Percentiles rank a stretch among this genome's conserved stretches.
These are phyloP conservation scores for Zanthoxylum bungeanum DNA, from an alignment of 345 rosid species.

Conservation along the genomic window DNA sequence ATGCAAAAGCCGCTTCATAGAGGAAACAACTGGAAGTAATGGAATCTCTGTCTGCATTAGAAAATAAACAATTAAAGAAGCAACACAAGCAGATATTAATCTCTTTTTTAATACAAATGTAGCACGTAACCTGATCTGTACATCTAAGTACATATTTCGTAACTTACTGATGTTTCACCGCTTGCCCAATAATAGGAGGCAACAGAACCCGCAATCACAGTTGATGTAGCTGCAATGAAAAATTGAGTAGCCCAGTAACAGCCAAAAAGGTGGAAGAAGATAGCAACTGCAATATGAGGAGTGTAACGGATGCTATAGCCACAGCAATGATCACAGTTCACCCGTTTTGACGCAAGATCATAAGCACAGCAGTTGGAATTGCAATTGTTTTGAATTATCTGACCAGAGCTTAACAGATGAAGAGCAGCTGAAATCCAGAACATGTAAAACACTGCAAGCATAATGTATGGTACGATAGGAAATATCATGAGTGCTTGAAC, in stretches of 20 bases:
- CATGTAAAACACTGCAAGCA: slow-evolving; percentile 91
- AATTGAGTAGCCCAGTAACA: slow-evolving; percentile 97
- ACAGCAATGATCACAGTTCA: slow-evolving; percentile 89
- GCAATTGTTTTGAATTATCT: slow-evolving; percentile 76
- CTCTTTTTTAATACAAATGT: not conserved
- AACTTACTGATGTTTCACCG: slow-evolving; percentile 77
- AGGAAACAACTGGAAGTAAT: slow-evolving; percentile 92
- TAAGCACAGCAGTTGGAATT: slow-evolving; percentile 82
- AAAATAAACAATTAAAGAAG: slow-evolving; percentile 13
- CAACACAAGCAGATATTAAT: not conserved
- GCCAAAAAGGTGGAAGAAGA: slow-evolving; percentile 94
- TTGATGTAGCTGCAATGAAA: slow-evolving; percentile 74
- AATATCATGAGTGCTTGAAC: slow-evolving; percentile 90
- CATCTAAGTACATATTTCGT: not conserved
- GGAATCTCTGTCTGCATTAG: slow-evolving; percentile 79
- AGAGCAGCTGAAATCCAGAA: slow-evolving; percentile 92
- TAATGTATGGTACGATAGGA: slow-evolving; percentile 69
- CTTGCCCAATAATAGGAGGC: slow-evolving; percentile 97
- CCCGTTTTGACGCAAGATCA: slow-evolving; percentile 68
- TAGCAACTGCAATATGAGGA: slow-evolving; percentile 84
- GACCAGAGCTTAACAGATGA: slow-evolving; percentile 90
- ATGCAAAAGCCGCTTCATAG: slow-evolving; percentile 83
- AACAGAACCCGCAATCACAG: slow-evolving; percentile 91
- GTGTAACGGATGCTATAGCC: slow-evolving; percentile 87
- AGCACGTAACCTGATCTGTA: not conserved